Evolutionary conservation across 148 eudicot species (phyloP), one percentile per base, ranked within the genome.

Genomic region (Persicaria tinctoria): DNA sequence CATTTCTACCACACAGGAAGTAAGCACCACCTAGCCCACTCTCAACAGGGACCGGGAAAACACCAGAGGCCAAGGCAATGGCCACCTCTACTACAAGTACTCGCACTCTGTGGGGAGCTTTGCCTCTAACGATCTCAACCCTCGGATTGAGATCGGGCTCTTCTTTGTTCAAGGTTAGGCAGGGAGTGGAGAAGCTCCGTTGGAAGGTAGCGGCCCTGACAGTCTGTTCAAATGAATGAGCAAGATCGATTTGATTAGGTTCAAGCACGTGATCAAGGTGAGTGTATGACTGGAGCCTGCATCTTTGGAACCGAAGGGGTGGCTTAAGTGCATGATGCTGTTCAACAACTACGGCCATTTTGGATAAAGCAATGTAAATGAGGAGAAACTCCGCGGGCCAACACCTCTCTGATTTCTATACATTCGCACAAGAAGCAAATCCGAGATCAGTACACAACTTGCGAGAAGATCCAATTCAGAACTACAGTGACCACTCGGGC

Each of bases 21-120:
- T 92, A 92, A 6, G 97, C 93, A 9, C 98, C 98, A 3, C 98
- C 93, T 51, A 92, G 87, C 54, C 97, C 97, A 63, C 79, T 86
- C 6, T 89, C 76, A 1, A 86, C 76, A 0, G 92, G 93, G 72
- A 80, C 85, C 4, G 88, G 90, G 44, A 70, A 76, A 38, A 82
- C 79, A 7, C 92, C 97, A 10, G 89, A 86, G 62, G 96, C 97
- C 80, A 90, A 76, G 7, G 96, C 93, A 60, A 90, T 90, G 70
- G 97, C 89, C 51, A 89, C 96, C 80, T 95, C 98, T 1, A 81
- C 92, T 2, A 89, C 93, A 49, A 95, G 86, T 46, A 91, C 91
- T 27, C 89, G 87, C 0, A 82, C 90, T 63, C 77, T 77, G 0
- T 91, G 90, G 70, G 85, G 87, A 9, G 85, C 82, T 60, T 82